Base-by-base conservation (phyloP, 495 filamentous ascomycete species). In the Penicillium egyptiacum region DNA sequence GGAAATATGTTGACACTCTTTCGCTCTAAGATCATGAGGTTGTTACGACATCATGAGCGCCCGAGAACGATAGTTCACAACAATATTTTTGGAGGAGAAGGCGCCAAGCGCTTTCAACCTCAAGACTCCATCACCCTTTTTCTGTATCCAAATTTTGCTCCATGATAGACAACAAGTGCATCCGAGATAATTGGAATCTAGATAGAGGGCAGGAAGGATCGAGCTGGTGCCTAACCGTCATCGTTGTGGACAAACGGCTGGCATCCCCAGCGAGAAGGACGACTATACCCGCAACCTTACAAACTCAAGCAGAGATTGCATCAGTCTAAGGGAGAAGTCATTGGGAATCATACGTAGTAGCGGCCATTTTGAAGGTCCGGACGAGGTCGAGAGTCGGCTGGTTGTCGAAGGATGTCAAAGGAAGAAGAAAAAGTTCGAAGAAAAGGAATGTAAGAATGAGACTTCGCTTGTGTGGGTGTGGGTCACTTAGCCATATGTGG, bases 71-170 rank as follows among this genome's bases (percentile, higher is more conserved):
- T 69, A 75, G 79, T 79, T 70, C 61, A 62, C 72, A 86, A 88
- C 88, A 87, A 87, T 91, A 56, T 31, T 81, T 92, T 96, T 92
- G 67, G 86, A 88, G 81, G 87, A 86, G 88, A 90, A 91, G 82
- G 79, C 62, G 23, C 50, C 9, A 57, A 46, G 57, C 44, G 67
- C 79, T 83, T 89, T 88, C 86, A 87, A 74, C 83, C 83, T 83
- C 88, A 91, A 92, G 72, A 89, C 88, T 91, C 88, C 79, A 63
- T 68, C 69, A 75, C 65, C 76, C 77, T 70, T 78, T 74, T 82
- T 82, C 56, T 57, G 53, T 79, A 66, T 61, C 66, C 79, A 77
- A 70, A 66, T 68, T 60, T 45, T 74, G 31, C 71, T 68, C 60
- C 68, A 77, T 26, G 55, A 59, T 35, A 47, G 47, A 52, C 50